Evolutionary conservation across 352 stramenopile genomes (phyloP).

Genomic region (Phytophthora brassicae): DNA sequence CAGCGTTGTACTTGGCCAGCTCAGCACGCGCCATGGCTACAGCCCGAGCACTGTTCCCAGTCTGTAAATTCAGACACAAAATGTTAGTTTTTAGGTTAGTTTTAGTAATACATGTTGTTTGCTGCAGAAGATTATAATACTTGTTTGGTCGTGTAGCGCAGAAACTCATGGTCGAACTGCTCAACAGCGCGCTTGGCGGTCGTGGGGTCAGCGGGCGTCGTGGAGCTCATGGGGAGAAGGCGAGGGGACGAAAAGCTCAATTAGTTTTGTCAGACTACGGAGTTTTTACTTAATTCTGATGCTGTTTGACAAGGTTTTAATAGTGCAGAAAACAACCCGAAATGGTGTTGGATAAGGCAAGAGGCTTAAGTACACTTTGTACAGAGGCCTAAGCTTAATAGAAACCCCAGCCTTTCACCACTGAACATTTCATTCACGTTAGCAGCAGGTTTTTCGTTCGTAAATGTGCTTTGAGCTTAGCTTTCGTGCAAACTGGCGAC

Average conservation of each 20-base stretch:
- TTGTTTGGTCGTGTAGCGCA: constrained; percentile 85
- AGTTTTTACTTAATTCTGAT: no score
- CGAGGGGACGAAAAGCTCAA: constrained; percentile 14
- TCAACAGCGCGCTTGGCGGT: constrained; percentile 51
- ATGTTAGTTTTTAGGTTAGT: constrained; percentile 1
- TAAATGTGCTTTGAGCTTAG: constrained; percentile 36
- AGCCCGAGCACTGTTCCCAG: constrained; percentile 64
- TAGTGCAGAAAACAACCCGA: constrained; percentile 20
- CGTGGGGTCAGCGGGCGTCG: constrained; percentile 21
- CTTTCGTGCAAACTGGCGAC: constrained; percentile 83
- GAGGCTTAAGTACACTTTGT: constrained; percentile 10
- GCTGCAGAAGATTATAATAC: constrained; percentile 27
- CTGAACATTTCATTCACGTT: constrained; percentile 38
- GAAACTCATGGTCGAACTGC: constrained; percentile 87
- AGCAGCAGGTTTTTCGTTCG: constrained; percentile 18
- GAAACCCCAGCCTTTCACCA: constrained; percentile 17
- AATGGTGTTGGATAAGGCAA: constrained; percentile 14
- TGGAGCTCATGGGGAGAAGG: constrained; percentile 22
- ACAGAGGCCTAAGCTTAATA: constrained; percentile 26
- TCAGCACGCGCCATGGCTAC: constrained; percentile 79
- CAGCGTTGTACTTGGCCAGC: constrained; percentile 75
- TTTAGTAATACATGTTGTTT: background rate
- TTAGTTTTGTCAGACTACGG: constrained; percentile 2
- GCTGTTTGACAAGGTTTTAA: constrained; percentile 14
- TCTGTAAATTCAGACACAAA: constrained; percentile 28